These are phyloP conservation scores for Neonectria ditissima DNA, from an alignment of 2,329 filamentous ascomycete species.

Conservation along the genomic window DNA sequence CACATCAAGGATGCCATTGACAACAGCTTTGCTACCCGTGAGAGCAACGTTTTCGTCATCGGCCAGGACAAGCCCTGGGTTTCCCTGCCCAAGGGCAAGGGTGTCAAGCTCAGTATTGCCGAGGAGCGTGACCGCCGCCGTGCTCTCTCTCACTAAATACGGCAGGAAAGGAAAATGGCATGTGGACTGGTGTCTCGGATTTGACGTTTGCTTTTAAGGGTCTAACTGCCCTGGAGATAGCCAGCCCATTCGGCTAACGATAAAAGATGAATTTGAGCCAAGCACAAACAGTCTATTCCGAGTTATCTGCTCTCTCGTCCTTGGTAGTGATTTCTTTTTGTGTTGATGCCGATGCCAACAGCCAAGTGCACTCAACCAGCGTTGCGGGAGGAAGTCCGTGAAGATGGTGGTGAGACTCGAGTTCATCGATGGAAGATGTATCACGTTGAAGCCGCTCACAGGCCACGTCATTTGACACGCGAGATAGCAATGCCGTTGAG, in stretches of 20 bases:
- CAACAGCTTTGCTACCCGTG: constrained; percentile 99
- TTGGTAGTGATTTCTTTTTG: constrained; percentile 1
- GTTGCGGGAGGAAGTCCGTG: not conserved
- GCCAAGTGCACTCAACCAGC: too few relatives aligned
- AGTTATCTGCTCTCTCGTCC: constrained; percentile 8
- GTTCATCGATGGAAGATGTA: not conserved
- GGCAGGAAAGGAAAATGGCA: constrained; percentile 48
- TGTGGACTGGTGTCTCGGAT: constrained; percentile 56
- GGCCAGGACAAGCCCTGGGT: constrained; percentile 99
- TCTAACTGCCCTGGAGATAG: constrained; percentile 50
- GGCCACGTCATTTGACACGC: not conserved
- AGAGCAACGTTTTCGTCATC: constrained; percentile 99
- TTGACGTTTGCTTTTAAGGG: constrained; percentile 52
- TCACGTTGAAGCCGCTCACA: not conserved
- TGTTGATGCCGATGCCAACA: not conserved
- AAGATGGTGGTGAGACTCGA: not conserved
- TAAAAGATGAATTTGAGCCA: constrained; percentile 53
- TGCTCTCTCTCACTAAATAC: constrained; percentile 69
- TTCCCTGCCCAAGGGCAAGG: constrained; percentile 99
- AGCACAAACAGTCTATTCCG: constrained; percentile 45
- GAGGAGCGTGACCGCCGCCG: constrained; percentile 99
- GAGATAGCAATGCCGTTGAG: not conserved
- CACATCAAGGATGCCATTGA: constrained; percentile 99
- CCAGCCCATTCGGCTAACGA: constrained; percentile 51
- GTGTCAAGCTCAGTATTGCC: constrained; percentile 99